Percentiles rank a stretch among this genome's conserved stretches.
Evolutionary conservation across 345 rosid genomes (phyloP).

Genomic region (Acer negundo): DNA sequence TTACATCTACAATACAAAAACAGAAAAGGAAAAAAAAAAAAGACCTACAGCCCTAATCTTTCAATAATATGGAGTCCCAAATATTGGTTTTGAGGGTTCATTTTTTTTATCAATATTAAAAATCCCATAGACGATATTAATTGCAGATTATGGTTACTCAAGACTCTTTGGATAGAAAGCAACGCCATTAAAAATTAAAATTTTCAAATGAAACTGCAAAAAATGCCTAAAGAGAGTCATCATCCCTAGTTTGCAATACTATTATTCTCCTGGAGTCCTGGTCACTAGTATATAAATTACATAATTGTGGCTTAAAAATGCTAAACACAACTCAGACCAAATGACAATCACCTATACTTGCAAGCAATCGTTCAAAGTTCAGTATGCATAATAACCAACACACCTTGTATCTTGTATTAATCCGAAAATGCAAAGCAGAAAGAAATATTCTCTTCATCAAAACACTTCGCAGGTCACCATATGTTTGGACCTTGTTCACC

Average conservation of each 20-base stretch:
- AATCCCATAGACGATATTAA: not conserved
- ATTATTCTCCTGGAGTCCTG: not conserved
- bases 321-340: slow-evolving; percentile 6
- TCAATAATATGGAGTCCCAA: not conserved
- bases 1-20: not conserved
- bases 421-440: slow-evolving; percentile 97
- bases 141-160: not conserved
- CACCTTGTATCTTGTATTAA: slow-evolving; percentile 97
- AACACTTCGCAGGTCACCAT: slow-evolving; percentile 89
- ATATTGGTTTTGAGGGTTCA: not conserved
- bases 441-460: slow-evolving; percentile 98
- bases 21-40: not conserved
- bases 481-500: slow-evolving; percentile 82
- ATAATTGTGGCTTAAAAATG: not conserved
- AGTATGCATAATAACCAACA: slow-evolving; percentile 12
- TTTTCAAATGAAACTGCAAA: too few relatives aligned
- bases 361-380: not conserved
- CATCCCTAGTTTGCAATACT: not conserved
- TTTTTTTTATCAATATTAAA: not conserved
- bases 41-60: not conserved
- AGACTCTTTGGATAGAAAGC: not conserved
- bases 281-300: not conserved
- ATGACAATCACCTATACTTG: not conserved
- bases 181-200: not conserved
- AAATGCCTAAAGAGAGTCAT: too few relatives aligned